Base-by-base conservation (phyloP, 352 stramenopile genomes). In the Pythium chondricola region DNA sequence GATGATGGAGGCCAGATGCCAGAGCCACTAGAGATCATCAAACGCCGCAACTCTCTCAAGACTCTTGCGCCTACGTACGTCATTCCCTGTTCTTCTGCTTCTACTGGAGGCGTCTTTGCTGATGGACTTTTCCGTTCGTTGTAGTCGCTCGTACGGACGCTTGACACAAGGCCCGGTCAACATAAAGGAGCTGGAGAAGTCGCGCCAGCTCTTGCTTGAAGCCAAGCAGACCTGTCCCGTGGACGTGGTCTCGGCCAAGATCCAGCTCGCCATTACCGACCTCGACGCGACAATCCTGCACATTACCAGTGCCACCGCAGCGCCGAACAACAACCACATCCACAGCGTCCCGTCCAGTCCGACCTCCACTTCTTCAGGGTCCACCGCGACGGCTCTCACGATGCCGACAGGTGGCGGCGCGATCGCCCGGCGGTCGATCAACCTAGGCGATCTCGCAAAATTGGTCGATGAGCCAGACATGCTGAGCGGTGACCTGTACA, bases 401-500 rank as follows among this genome's bases (percentile, higher is more conserved):
- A 38, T 30, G 8, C 43, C 30, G 3, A 25, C 20, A 8, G 25
- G 31, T 41, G 16, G 25, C 25, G 11, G 2, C 4, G 17, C 31
- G 6, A 17, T 43, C 6, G 9, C 44, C 57, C 36, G 63, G 55
- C 24, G 48, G 2, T 64, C 37, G 51, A 73, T 40, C 53, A 64
- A 36, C 36, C 53, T 46, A 51, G 62, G 27, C 6, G 51, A 52
- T 2, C 25, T 52, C 24, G 61, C 59, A 1, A 49, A 57, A 25
- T 36, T 77, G 5, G 39, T 72, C 6, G 56, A 69, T 3, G 63
- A 81, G 31, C 59, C 55, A 1, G 55, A 64, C 32, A 69, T 56
- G 18, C 59, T 89, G 17, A 71, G 57, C 4, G 80, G 80, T 17
- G 69, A 84, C 18, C 58, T 92, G 7, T 91, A 74, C 74, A 93